Percentiles rank a stretch among this genome's conserved stretches.
phyloP scores from a whole-genome alignment of 495 filamentous ascomycete genomes.

The Chaetomium fimeti region DNA sequence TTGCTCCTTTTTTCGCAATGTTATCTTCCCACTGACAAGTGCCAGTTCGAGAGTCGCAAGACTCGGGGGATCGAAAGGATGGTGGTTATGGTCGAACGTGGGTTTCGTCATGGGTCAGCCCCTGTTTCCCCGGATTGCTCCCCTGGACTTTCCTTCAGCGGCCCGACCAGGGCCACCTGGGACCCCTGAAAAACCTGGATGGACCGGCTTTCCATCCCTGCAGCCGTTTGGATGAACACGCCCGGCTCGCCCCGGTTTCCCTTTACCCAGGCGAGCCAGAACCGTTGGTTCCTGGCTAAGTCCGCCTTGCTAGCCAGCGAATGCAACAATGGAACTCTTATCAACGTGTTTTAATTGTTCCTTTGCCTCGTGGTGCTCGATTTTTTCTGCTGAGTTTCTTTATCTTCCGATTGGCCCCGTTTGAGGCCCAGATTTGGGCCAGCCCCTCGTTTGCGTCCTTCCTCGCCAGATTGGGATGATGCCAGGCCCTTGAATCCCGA shows the following conservation, averaged over 20 bases:
- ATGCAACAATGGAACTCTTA: constrained; percentile 3
- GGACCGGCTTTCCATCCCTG: constrained; percentile 6
- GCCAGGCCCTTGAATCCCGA: neutral
- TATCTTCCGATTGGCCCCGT: neutral
- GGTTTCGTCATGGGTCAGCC: constrained; percentile 17
- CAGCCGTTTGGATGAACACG: constrained; percentile 8
- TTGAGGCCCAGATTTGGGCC: neutral
- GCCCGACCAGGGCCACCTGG: constrained; percentile 9
- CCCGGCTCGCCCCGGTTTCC: constrained; percentile 6
- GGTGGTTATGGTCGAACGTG: neutral
- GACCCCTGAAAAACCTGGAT: constrained; percentile 10
- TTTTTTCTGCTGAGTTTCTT: neutral
- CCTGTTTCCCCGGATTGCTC: constrained; percentile 20
- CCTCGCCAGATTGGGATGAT: neutral
- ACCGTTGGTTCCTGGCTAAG: constrained; percentile 3
- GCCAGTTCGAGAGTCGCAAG: constrained; percentile 4
- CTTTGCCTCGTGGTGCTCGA: neutral
- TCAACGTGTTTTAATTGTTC: neutral
- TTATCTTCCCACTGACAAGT: neutral
- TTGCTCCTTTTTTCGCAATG: no score
- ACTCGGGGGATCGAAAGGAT: neutral
- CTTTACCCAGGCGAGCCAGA: neutral
- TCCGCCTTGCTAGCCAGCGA: neutral
- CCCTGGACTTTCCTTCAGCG: constrained; percentile 10
- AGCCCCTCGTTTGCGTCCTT: neutral